phyloP scores from a whole-genome alignment of 2,329 filamentous ascomycete genomes.

The Colletotrichum sp. region DNA sequence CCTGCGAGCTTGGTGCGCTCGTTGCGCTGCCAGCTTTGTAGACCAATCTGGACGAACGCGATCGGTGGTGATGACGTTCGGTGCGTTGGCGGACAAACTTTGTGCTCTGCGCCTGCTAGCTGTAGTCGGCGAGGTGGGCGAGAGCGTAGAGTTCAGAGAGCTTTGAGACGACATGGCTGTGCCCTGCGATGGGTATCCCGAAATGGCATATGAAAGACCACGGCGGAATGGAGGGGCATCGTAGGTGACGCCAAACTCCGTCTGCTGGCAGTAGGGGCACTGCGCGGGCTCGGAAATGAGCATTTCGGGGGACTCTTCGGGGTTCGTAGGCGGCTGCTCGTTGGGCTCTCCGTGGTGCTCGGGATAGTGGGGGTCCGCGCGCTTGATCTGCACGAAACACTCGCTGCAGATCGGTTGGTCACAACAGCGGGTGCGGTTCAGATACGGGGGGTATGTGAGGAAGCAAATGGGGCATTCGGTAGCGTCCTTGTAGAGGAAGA shows the following conservation, averaged over 20 bases:
- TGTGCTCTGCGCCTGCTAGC: slow-evolving; percentile 52
- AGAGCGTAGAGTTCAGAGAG: slow-evolving; percentile 69
- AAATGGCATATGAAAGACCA: slow-evolving; percentile 73
- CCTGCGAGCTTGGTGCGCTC: slow-evolving; percentile 82
- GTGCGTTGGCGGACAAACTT: slow-evolving; percentile 79
- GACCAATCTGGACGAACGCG: slow-evolving; percentile 93
- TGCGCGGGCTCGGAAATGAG: slow-evolving; percentile 90
- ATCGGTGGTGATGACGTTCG: slow-evolving; percentile 91
- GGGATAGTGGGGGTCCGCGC: slow-evolving; percentile 87
- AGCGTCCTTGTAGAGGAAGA: slow-evolving; percentile 90
- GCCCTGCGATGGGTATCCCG: slow-evolving; percentile 56
- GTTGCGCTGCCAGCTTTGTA: slow-evolving; percentile 83
- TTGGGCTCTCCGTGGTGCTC: slow-evolving; percentile 69
- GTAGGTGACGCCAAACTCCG: slow-evolving; percentile 97
- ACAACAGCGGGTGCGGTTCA: slow-evolving; percentile 94
- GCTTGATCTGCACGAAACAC: slow-evolving; percentile 98
- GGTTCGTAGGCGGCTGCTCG: slow-evolving; percentile 33
- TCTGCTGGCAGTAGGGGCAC: slow-evolving; percentile 94
- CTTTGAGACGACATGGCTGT: slow-evolving; percentile 88
- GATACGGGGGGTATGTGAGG: slow-evolving; percentile 90
- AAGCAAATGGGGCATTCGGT: slow-evolving; percentile 96
- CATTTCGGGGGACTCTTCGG: slow-evolving; percentile 61
- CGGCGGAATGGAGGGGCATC: slow-evolving; percentile 86
- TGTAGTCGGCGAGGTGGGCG: slow-evolving; percentile 41
- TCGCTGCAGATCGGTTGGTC: slow-evolving; percentile 97